Conservation (phyloP, 805 yeast genomes). For the Saccharomycopsis oosterbeekiorum region DNA sequence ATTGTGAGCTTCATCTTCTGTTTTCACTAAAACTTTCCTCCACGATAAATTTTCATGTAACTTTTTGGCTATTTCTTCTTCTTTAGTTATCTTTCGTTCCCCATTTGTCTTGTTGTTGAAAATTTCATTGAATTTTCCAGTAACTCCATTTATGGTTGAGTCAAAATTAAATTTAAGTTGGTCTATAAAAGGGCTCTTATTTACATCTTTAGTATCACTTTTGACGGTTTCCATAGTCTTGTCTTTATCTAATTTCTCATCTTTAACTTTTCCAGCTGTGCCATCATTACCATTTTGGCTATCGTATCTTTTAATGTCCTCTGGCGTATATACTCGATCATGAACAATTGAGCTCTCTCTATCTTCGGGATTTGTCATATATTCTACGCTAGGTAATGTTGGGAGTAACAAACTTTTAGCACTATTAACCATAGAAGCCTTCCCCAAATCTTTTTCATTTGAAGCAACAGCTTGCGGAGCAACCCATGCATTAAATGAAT, state of each 20-base stretch:
- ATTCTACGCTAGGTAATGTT: conserved; percentile 55
- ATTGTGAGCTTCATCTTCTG: conserved; percentile 70
- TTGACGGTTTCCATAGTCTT: not conserved
- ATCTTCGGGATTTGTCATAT: conserved; percentile 51
- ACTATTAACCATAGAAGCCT: conserved; percentile 58
- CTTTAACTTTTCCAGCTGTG: not conserved
- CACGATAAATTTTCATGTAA: conserved; percentile 62
- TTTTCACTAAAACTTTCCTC: conserved; percentile 59
- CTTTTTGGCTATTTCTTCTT: conserved; percentile 59
- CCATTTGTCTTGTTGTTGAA: conserved; percentile 20
- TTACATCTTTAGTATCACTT: not conserved
- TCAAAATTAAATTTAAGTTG: not conserved
- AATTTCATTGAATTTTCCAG: conserved; percentile 21
- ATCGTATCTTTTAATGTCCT: conserved; percentile 35
- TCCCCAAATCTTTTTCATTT: conserved; percentile 35
- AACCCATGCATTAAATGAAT: conserved; percentile 36
- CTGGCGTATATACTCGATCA: conserved; percentile 50
- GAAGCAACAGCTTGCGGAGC: conserved; percentile 24
- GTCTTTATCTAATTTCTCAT: not conserved
- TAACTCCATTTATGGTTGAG: conserved; percentile 7
- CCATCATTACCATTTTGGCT: not conserved
- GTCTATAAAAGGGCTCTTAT: not conserved
- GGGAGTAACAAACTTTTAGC: conserved; percentile 60
- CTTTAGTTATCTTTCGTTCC: conserved; percentile 31
- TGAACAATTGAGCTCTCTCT: conserved; percentile 55